Evolutionary conservation across 2,329 filamentous ascomycete genomes (phyloP).

Genomic region (Beauveria varroae): DNA sequence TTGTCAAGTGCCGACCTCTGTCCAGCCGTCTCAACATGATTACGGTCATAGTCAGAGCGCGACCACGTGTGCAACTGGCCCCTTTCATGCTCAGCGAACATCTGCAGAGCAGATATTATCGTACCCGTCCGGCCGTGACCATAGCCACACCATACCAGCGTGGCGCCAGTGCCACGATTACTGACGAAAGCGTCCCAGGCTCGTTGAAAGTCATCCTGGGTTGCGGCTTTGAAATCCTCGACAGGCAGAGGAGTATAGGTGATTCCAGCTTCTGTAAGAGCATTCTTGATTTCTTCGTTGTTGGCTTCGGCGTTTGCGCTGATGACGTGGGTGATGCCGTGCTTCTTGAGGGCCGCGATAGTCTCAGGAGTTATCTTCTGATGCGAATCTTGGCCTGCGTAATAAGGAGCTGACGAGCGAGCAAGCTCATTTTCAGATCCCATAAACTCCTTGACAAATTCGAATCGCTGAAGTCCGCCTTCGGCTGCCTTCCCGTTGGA

Average conservation of each 20-base stretch:
- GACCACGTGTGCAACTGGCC: background rate
- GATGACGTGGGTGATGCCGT: background rate
- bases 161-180: background rate
- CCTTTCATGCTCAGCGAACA: background rate
- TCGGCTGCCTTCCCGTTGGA: background rate
- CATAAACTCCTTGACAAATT: background rate
- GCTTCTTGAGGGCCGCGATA: background rate
- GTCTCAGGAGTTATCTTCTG: background rate
- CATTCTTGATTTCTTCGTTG: background rate
- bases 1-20: background rate
- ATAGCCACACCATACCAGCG: constrained; percentile 13
- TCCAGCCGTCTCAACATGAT: background rate
- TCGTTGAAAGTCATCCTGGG: background rate
- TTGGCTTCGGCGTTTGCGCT: background rate
- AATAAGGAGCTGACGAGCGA: background rate
- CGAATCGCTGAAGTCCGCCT: background rate
- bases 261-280: background rate
- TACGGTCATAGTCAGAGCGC: background rate
- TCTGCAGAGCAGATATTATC: constrained; percentile 9
- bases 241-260: background rate
- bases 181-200: background rate
- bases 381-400: background rate
- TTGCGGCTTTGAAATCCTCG: background rate
- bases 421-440: background rate
- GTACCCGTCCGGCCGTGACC: constrained; percentile 13